Conservation (phyloP, 257 asterid genomes). For the Rauvolfia tetraphylla region DNA sequence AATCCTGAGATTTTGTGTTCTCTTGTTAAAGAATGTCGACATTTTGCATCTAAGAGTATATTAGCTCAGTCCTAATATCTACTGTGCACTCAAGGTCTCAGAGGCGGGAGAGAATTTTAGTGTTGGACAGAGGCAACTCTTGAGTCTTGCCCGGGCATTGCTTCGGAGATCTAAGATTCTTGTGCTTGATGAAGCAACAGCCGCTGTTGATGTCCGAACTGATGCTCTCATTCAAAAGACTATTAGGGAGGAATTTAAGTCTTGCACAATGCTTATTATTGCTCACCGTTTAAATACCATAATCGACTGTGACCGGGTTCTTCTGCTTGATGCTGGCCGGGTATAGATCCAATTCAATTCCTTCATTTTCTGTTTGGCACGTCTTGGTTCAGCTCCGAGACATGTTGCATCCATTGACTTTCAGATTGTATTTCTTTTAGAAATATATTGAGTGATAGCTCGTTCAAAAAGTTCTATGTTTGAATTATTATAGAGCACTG, state of each 20-base stretch:
- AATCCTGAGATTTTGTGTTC: neutral
- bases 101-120: slow-evolving; percentile 91
- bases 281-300: slow-evolving; percentile 84
- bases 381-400: neutral
- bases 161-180: slow-evolving; percentile 78
- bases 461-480: neutral
- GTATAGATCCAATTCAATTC: slow-evolving; percentile 27
- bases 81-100: slow-evolving; percentile 40
- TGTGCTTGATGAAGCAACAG: slow-evolving; percentile 89
- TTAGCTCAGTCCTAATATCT: neutral
- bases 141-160: slow-evolving; percentile 80
- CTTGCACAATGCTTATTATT: slow-evolving; percentile 80
- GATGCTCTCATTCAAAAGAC: slow-evolving; percentile 84
- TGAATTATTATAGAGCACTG: neutral
- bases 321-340: slow-evolving; percentile 70
- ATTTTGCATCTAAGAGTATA: neutral
- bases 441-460: neutral
- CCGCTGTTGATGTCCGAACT: slow-evolving; percentile 82
- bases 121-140: slow-evolving; percentile 80
- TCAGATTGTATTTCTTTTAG: neutral
- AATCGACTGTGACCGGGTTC: slow-evolving; percentile 62
- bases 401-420: neutral
- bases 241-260: slow-evolving; percentile 67
- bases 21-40: neutral
- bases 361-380: neutral